These are phyloP conservation scores for Psilocybe cubensis DNA, from an alignment of 768 basidiomycete genomes.

Conservation along the genomic window DNA sequence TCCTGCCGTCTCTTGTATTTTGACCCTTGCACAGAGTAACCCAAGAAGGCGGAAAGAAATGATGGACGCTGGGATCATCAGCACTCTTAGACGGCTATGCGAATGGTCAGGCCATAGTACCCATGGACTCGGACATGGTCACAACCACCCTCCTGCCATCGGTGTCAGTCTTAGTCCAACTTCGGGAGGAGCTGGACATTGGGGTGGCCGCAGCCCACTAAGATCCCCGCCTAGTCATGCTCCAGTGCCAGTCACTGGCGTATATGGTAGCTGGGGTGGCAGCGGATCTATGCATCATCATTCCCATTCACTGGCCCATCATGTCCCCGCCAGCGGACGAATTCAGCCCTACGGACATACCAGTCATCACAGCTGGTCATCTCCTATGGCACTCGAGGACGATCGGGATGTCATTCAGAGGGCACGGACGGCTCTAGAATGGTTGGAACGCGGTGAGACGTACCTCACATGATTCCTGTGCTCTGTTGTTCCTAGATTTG, in stretches of 20 bases:
- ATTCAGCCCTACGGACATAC: slow-evolving; percentile 6
- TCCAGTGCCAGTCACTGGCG: not conserved
- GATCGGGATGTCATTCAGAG: slow-evolving; percentile 61
- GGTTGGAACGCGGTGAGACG: slow-evolving; percentile 44
- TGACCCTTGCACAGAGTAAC: slow-evolving; percentile 54
- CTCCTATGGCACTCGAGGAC: slow-evolving; percentile 47
- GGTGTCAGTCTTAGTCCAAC: slow-evolving; percentile 18
- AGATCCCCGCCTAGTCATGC: not conserved
- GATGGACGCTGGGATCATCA: slow-evolving; percentile 42
- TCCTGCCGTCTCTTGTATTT: slow-evolving; percentile 63
- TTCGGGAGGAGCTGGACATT: slow-evolving; percentile 6
- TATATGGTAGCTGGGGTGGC: slow-evolving; percentile 28
- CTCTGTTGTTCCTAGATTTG: not conserved
- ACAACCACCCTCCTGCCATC: slow-evolving; percentile 11
- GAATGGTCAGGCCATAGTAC: slow-evolving; percentile 38
- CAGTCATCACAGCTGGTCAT: slow-evolving; percentile 9
- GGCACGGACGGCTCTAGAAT: slow-evolving; percentile 60
- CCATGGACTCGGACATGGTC: slow-evolving; percentile 13
- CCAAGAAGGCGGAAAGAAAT: slow-evolving; percentile 35
- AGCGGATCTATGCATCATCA: slow-evolving; percentile 23
- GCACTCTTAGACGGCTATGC: slow-evolving; percentile 42
- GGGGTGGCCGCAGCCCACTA: slow-evolving; percentile 9
- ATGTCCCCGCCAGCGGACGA: not conserved
- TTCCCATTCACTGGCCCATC: slow-evolving; percentile 8
- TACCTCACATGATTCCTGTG: slow-evolving; percentile 21